These are phyloP conservation scores for Yarrowia yakushimensis DNA, from an alignment of 805 yeast species.

Conservation along the genomic window DNA sequence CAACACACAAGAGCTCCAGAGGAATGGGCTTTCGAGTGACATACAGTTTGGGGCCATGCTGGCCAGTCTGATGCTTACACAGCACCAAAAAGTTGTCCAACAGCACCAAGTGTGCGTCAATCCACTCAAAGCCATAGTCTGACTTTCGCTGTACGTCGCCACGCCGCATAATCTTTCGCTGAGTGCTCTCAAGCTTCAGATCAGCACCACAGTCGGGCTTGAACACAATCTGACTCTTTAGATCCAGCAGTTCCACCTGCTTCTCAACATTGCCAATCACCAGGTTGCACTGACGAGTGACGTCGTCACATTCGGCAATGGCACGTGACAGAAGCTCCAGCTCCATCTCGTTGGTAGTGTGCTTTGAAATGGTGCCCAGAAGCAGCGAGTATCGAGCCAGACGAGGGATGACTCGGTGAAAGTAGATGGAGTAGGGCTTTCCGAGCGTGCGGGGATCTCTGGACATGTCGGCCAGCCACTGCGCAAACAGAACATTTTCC, in stretches of 20 bases:
- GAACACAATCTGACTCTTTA: conserved; percentile 55
- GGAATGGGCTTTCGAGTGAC: conserved; percentile 42
- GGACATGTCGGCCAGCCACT: conserved; percentile 55
- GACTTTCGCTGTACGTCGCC: conserved; percentile 61
- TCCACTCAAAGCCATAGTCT: conserved; percentile 59
- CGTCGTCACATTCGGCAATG: conserved; percentile 49
- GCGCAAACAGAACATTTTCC: conserved; percentile 46
- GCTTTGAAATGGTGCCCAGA: conserved; percentile 53
- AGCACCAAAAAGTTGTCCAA: conserved; percentile 62
- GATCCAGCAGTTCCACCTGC: conserved; percentile 49
- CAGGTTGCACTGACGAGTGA: conserved; percentile 60
- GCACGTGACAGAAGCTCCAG: conserved; percentile 51
- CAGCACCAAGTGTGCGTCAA: conserved; percentile 50
- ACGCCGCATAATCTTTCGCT: conserved; percentile 53
- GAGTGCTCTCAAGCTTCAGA: conserved; percentile 50
- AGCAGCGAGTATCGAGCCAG: conserved; percentile 60
- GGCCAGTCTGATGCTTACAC: conserved; percentile 39
- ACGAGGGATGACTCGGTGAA: conserved; percentile 54
- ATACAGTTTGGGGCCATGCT: conserved; percentile 36
- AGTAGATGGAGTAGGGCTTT: conserved; percentile 45
- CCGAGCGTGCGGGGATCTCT: conserved; percentile 46
- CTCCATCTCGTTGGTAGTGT: conserved; percentile 51
- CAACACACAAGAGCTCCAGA: conserved; percentile 55
- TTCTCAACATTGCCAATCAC: conserved; percentile 61
- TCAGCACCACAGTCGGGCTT: conserved; percentile 49